Evolutionary conservation across 140 eudicot genomes (phyloP), one percentile per base, ranked within the genome.

Genomic region (Senecio squalidus): DNA sequence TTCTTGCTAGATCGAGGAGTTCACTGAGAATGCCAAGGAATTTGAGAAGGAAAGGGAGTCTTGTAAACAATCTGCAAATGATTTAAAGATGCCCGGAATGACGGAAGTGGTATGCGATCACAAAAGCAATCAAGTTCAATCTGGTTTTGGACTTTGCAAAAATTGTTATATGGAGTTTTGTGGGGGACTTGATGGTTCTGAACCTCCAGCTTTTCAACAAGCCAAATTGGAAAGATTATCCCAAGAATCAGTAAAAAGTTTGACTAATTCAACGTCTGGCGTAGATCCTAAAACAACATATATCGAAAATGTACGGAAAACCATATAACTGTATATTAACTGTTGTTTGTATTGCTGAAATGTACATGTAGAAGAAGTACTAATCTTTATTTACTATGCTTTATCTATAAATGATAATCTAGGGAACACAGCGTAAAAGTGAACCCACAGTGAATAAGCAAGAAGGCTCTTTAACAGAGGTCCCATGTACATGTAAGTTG

Each of bases 151-250:
- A 18, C 84, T 78, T 64, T 78, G 80, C 59, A 63, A 30, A 11
- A 23, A n/a, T 55, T 78, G 84, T 69, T 78, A 64, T 65, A 5
- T 73, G 48, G 80, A 77, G 51, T 74, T 81, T 27, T 69, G 72
- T 69, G 82, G 75, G 11, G 81, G 83, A 5, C 78, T 74, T 69
- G 62, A 67, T 34, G 78, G 73, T 38, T 69, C 58, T 0, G 75
- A 77, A 49, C 76, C 84, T 56, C 81, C 78, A 11, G 59, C 88
- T 43, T 81, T 73, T 71, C 78, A 77, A 38, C 71, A 68, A 25
- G 82, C 82, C 21, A 70, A 76, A 58, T 22, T 48, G 53, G 58
- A 71, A 50, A 76, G 72, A 70, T 62, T 75, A 47, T 24, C 77
- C 40, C 22, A 44, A 34, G 73, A 60, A 66, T 40, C 78, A 1